phyloP scores from a whole-genome alignment of 495 filamentous ascomycete species.

The Friedmanniomyces simplex region DNA sequence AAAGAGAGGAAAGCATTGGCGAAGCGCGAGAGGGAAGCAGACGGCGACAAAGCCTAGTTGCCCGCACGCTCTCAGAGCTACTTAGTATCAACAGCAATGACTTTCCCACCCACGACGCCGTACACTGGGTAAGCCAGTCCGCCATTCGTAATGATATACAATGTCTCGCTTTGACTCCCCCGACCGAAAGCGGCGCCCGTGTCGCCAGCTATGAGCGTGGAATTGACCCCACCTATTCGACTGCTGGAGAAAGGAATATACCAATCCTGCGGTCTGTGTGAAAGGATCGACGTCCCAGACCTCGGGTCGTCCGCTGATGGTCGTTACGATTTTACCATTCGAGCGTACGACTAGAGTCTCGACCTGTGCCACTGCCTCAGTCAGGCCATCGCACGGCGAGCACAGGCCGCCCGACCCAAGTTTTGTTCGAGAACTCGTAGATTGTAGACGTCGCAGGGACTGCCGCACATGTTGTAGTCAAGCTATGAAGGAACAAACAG shows the following conservation, averaged over 20 bases:
- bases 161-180: background rate
- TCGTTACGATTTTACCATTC: background rate
- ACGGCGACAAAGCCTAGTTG: conserved; percentile 4
- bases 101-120: background rate
- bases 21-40: background rate
- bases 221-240: background rate
- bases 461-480: no score
- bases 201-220: background rate
- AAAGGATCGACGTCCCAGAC: background rate
- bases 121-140: background rate
- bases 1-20: conserved; percentile 30
- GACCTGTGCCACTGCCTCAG: background rate
- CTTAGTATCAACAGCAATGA: background rate
- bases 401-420: background rate
- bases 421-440: background rate
- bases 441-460: background rate
- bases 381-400: background rate
- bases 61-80: background rate
- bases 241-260: background rate
- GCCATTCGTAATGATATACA: background rate
- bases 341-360: background rate
- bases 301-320: background rate
- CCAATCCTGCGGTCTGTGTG: background rate
- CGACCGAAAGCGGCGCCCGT: background rate
- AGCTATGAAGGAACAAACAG: no score